phyloP scores from a whole-genome alignment of 257 asterid genomes.

The Solanum appendiculatum region DNA sequence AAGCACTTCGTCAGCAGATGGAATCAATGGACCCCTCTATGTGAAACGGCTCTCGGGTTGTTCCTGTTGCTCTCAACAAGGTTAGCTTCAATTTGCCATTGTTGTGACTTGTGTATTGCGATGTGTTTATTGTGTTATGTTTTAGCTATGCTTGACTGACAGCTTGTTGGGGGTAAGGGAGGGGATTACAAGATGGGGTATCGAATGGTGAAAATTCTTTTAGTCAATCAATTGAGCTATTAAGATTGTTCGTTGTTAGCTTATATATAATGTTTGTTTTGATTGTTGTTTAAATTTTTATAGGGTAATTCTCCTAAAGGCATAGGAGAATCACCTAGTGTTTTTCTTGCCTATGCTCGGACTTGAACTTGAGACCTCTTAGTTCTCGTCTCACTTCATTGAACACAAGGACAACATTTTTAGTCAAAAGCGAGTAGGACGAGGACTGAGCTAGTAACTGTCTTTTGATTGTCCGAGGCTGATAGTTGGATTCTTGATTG shows the following conservation, averaged over 20 bases:
- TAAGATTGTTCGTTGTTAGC: background rate
- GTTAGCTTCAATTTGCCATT: slow-evolving; percentile 9
- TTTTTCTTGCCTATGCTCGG: background rate
- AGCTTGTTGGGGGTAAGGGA: background rate
- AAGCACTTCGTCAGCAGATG: slow-evolving; percentile 59
- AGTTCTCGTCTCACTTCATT: background rate
- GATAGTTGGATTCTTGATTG: background rate
- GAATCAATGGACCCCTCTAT: slow-evolving; percentile 51
- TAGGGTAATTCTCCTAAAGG: background rate
- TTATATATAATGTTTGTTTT: background rate
- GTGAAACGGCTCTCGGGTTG: slow-evolving; percentile 62
- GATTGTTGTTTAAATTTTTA: background rate
- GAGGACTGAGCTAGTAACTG: background rate
- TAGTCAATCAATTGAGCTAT: background rate
- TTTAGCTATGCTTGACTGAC: background rate
- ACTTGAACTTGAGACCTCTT: background rate
- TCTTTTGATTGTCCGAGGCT: background rate
- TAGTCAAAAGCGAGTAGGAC: background rate
- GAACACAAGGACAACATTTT: background rate
- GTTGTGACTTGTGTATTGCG: background rate
- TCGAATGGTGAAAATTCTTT: background rate
- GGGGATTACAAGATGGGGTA: background rate
- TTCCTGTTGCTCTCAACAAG: slow-evolving; percentile 78
- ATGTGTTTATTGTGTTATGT: background rate
- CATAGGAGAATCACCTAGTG: background rate